Evolutionary conservation across 2,329 filamentous ascomycete genomes (phyloP), one percentile per base, ranked within the genome.

Genomic region (Blastomyces parvus): DNA sequence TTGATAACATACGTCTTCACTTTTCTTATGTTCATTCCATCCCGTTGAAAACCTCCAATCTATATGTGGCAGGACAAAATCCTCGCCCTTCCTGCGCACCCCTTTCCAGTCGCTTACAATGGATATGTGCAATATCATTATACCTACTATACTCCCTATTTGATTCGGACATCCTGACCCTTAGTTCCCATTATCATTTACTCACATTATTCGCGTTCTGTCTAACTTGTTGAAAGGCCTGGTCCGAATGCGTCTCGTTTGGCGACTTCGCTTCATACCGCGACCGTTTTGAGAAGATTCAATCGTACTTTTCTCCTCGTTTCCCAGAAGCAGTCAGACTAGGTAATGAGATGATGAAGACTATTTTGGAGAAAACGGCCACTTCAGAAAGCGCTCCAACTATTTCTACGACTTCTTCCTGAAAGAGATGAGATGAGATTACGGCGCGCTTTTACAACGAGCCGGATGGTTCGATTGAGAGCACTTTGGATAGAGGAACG

Each of bases 301-400:
- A 97, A 76, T 81, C 81, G 67, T 99, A 96, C 80, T 99, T 99
- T 76, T 86, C 91, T 74, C 91, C 91, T 1, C 81, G 93, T 40
- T 97, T 99, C 72, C 85, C 86, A 1, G 92, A 95, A 73, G 94
- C 94, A 6, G 90, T 88, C 61, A 86, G 87, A 69, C 80, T 99
- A 46, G 94, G 94, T 2, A 96, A 97, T 73, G 88, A 92, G 74
- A 99, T 99, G 94, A 95, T 99, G 77, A 91, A 88, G 80, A 94
- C 91, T 55, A 94, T 99, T 70, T 78, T 97, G 69, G 89, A 93
- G 78, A 93, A 90, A 75, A 88, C 88, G 30, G 71, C 70, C 40
- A 65, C 67, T 17, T 66, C 65, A 25, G 19, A 25, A 38, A 38
- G 22, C 22, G 27, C 46, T 55, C 6, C 38, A 44, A 30, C 56